Base-by-base conservation (phyloP, 31 red algal species). In the Asparagopsis taxiformis region DNA sequence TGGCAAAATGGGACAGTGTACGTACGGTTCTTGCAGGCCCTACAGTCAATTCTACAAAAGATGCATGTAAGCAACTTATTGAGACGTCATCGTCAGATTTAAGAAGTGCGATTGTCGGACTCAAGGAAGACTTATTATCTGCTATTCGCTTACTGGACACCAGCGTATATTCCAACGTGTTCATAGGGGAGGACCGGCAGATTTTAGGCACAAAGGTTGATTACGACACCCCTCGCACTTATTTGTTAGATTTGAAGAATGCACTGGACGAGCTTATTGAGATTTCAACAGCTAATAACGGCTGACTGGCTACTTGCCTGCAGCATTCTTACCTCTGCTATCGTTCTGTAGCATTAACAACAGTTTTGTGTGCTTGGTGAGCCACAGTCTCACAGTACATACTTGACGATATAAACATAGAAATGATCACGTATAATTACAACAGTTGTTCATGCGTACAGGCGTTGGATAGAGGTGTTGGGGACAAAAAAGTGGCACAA, bases 121-220 rank as follows among this genome's bases (percentile, higher is more conserved):
- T 75, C 20, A 6, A 55, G 13, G 71, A 75, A 31, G 71, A 75
- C 28, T 24, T 75, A 31, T 30, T 61, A 11, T 59, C 71, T 0
- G 71, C 71, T 11, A 21, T 75, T 22, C 52, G 55, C 16, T 57
- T 75, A 31, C 50, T 75, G 17, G 71, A 75, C n/a, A 57, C 51
- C 32, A 57, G 51, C 51, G 71, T 75, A 11, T 75, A 75, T 75
- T 30, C 51, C 24, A 75, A 75, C 29, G 71, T 75, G 55, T 75
- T 75, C 33, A 38, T 75, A n/a, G 71, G 56, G 26, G 71, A 75
- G 55, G 56, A 60, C 32, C 21, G 71, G 15, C 15, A 61, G 32
- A 60, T 60, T 58, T 31, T 75, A 16, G 71, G 71, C 17, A 60
- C 56, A 19, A 75, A 75, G 54, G 52, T 75, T 31, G 71, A 75